Conservation (phyloP, 2,329 filamentous ascomycete genomes). For the Blastomyces gilchristii region DNA sequence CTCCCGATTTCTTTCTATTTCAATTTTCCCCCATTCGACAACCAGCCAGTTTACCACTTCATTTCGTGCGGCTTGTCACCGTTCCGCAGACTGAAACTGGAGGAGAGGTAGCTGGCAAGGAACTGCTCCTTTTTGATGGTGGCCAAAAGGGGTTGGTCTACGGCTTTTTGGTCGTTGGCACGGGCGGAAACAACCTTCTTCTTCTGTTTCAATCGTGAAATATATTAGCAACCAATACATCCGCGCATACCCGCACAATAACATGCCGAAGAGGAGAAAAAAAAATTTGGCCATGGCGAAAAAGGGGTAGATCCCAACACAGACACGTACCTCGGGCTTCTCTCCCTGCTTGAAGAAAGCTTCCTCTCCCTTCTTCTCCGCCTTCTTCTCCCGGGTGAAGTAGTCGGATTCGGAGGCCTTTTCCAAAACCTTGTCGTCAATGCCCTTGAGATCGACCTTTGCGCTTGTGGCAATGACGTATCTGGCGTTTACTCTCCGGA, state of each 20-base stretch:
- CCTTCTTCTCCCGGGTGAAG: slow-evolving; percentile 88
- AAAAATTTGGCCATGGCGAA: background rate
- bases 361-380: slow-evolving; percentile 94
- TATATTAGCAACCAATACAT: slow-evolving; percentile 6
- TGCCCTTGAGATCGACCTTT: slow-evolving; percentile 55
- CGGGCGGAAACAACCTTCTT: slow-evolving; percentile 89
- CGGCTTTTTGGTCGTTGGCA: slow-evolving; percentile 93
- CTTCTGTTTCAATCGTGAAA: slow-evolving; percentile 55
- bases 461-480: slow-evolving; percentile 43
- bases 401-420: slow-evolving; percentile 87
- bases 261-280: background rate
- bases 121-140: slow-evolving; percentile 97
- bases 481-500: slow-evolving; percentile 58
- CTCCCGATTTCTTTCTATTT: slow-evolving; percentile 4
- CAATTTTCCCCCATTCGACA: slow-evolving; percentile 28
- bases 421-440: slow-evolving; percentile 61
- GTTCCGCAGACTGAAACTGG: slow-evolving; percentile 97
- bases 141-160: slow-evolving; percentile 92
- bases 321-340: slow-evolving; percentile 81
- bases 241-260: slow-evolving; percentile 3
- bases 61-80: slow-evolving; percentile 99
- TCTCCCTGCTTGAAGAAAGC: slow-evolving; percentile 99
- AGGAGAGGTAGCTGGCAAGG: slow-evolving; percentile 85
- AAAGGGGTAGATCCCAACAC: background rate
- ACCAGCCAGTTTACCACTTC: slow-evolving; percentile 63